Percentiles rank a stretch among this genome's conserved stretches.
Conservation (phyloP, 805 yeast genomes). For the Sporopachydermia lactativora region DNA sequence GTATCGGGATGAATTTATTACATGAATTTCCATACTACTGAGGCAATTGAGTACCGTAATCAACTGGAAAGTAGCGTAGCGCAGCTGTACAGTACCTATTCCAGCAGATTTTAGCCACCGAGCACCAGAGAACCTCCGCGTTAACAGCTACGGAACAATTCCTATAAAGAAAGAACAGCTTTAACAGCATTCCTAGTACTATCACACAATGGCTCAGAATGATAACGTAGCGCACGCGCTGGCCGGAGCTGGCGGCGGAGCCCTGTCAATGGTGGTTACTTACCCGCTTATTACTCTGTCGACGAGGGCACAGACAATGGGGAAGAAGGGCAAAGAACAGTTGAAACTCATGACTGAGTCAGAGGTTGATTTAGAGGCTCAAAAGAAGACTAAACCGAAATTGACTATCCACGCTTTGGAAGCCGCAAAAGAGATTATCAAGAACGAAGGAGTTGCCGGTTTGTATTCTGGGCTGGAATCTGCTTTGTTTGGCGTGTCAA, state of each 20-base stretch:
- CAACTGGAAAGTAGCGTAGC: too few relatives aligned
- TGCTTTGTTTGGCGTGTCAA: conserved; percentile 73
- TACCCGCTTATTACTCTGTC: conserved; percentile 82
- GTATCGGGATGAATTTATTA: too few relatives aligned
- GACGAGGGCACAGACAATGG: conserved; percentile 74
- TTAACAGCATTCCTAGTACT: too few relatives aligned
- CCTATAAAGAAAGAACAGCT: neutral
- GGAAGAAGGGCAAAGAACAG: conserved; percentile 14
- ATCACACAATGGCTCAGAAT: conserved; percentile 8
- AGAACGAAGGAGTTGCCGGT: conserved; percentile 49
- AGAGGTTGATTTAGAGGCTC: conserved; percentile 9
- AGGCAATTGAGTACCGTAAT: too few relatives aligned
- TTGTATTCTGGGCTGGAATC: conserved; percentile 79
- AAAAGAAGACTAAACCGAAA: conserved; percentile 8
- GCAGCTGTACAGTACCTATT: conserved; percentile 20
- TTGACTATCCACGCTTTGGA: conserved; percentile 16
- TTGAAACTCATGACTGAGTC: conserved; percentile 6
- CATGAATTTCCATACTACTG: too few relatives aligned
- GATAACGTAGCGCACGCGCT: conserved; percentile 69
- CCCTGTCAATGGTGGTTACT: conserved; percentile 72
- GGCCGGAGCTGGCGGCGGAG: conserved; percentile 92
- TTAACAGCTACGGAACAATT: conserved; percentile 2
- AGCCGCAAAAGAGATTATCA: conserved; percentile 33
- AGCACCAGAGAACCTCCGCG: conserved; percentile 1
- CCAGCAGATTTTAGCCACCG: conserved; percentile 13